Percentiles rank a stretch among this genome's conserved stretches.
phyloP scores from a whole-genome alignment of 2,329 filamentous ascomycete species.

The Orbilia oligospora region DNA sequence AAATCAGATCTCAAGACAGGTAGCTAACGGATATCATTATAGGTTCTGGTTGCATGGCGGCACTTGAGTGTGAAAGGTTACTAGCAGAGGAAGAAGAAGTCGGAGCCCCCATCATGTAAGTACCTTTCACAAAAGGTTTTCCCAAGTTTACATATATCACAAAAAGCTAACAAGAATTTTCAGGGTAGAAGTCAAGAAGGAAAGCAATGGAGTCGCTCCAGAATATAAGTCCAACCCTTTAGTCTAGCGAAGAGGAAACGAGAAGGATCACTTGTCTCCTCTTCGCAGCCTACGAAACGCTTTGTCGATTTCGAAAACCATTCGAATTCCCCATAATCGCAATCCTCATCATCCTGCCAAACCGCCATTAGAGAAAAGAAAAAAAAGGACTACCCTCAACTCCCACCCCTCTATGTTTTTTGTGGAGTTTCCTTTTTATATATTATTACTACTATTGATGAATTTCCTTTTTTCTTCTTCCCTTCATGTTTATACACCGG shows the following conservation, averaged over 20 bases:
- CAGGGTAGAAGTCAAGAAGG: slow-evolving; percentile 59
- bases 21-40: slow-evolving; percentile 33
- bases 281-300: slow-evolving; percentile 59
- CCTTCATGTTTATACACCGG: background rate
- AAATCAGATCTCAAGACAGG: background rate
- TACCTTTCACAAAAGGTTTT: background rate
- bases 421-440: background rate
- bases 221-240: slow-evolving; percentile 59
- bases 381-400: too few species aligned
- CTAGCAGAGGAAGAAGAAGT: slow-evolving; percentile 75
- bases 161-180: slow-evolving; percentile 20
- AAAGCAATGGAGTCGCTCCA: slow-evolving; percentile 60
- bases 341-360: background rate
- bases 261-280: slow-evolving; percentile 60
- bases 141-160: background rate
- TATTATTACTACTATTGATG: slow-evolving; percentile 3
- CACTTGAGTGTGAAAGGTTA: slow-evolving; percentile 95
- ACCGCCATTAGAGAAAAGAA: background rate
- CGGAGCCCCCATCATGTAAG: slow-evolving; percentile 53
- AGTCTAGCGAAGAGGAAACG: slow-evolving; percentile 61
- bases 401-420: background rate
- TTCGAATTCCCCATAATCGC: slow-evolving; percentile 4
- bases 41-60: slow-evolving; percentile 95
- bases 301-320: slow-evolving; percentile 60
- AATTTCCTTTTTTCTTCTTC: slow-evolving; percentile 4